Evolutionary conservation across 352 stramenopile genomes (phyloP), one percentile per base, ranked within the genome.

Genomic region (Saprolegnia diclina): DNA sequence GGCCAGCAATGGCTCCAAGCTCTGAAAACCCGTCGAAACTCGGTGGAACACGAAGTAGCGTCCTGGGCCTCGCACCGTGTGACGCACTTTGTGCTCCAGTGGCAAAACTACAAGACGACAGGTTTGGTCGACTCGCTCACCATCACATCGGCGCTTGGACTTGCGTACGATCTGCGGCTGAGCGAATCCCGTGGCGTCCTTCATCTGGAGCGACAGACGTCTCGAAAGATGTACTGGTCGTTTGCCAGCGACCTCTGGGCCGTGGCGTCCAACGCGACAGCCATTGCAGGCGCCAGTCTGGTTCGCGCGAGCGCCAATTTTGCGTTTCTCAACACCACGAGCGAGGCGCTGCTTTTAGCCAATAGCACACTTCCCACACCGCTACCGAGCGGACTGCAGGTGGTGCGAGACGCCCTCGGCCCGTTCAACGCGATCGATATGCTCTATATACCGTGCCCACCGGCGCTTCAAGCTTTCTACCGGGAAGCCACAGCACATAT

Each of bases 81-180:
- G 7, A 19, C 38, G 38, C 13, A 4, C 4, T 65, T 52, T 52
- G 24, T 22, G 44, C 44, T 65, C 5, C 56, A 65, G 22, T 65
- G 56, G 56, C 56, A 65, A 65, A 65, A 65, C 56, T 65, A 24
- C 44, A 65, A 65, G 24, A 65, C 44, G 9, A 54, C 32, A 32
- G 56, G 26, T 4, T 65, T 65, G 5, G 24, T 26, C 5, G 56
- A 65, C 44, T 6, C 22, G 10, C 9, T 65, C 5, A 7, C 35
- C 5, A 37, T 59, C 9, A 37, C 19, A 19, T 37, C 19, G 19
- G 52, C 52, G 5, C 26, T 59, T 16, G 52, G 52, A 10, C 14
- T 59, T 7, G 9, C 26, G 7, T 59, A 59, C 52, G 9, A 19
- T 4, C 21, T 59, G n/a, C 26, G 13, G 14, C 14, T 45, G 14